Base-by-base conservation (phyloP, 805 yeast genomes). In the Lipomyces kockii region DNA sequence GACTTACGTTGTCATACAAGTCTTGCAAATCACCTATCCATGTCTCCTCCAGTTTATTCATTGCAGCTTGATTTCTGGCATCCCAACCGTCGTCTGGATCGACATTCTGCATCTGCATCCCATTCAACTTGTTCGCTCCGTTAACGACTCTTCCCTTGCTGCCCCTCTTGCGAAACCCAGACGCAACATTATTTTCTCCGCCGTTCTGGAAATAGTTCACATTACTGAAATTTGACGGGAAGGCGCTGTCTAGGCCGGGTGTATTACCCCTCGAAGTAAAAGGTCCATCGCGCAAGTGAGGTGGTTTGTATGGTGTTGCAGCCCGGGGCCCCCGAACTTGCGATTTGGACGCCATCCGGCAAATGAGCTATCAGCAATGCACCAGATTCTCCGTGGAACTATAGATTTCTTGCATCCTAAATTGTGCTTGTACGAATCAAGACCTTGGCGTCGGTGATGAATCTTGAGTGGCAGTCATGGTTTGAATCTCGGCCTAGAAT, bases 21-120 rank as follows among this genome's bases (percentile, higher is more conserved):
- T 89, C 85, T 67, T 91, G 92, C 20, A 85, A 80, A 75, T 92
- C 96, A 2, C 82, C 80, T 3, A 43, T 65, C 73, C 73, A 71
- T 14, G 68, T 55, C 14, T 51, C 56, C 52, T 90, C 87, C 82
- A 90, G 89, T 17, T 68, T 57, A n/a, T 37, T 61, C 68, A 69
- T 69, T n/a, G 43, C 54, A 9, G 68, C 72, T 61, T 69, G 72
- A 46, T 69, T 69, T 20, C 58, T 53, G 27, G 63, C 65, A 55
- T 69, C 72, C 72, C 72, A 69, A 17, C 32, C 63, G 54, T 69
- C 71, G 51, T 58, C 64, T 14, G 58, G 20, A 49, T 22, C 7
- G n/a, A 49, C 22, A 20, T 22, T 25, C 55, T 25, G 29, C n/a
- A 5, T 1, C 32, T 25, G 29, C 34, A 14, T 17, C 34, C 34